These are phyloP conservation scores for Suillus sp. DNA, from an alignment of 768 basidiomycete species.

Conservation along the genomic window DNA sequence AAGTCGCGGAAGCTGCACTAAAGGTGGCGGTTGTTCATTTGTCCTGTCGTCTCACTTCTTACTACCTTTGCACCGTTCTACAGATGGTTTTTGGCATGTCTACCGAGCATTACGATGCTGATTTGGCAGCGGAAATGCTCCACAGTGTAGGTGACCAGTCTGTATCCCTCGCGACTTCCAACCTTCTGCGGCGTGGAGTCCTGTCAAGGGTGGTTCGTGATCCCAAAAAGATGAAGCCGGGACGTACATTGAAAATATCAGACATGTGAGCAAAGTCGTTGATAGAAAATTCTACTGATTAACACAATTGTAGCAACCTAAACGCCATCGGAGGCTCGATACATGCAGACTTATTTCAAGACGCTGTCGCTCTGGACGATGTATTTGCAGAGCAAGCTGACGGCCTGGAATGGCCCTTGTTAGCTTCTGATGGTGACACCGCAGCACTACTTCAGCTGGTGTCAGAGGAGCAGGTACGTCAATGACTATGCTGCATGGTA, in stretches of 20 bases:
- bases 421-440: conserved; percentile 79
- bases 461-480: conserved; percentile 72
- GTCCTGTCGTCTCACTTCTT: background rate
- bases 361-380: conserved; percentile 67
- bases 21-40: conserved; percentile 50
- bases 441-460: conserved; percentile 77
- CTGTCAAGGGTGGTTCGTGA: conserved; percentile 69
- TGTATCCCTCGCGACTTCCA: conserved; percentile 58
- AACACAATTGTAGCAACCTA: conserved; percentile 53
- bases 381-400: conserved; percentile 47
- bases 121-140: conserved; percentile 59
- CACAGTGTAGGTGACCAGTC: conserved; percentile 54
- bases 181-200: conserved; percentile 64
- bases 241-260: conserved; percentile 75
- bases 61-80: conserved; percentile 9
- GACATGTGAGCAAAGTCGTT: conserved; percentile 49
- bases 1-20: conserved; percentile 66
- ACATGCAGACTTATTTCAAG: conserved; percentile 65
- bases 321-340: conserved; percentile 67
- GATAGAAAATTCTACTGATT: conserved; percentile 4
- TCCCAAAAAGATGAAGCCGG: conserved; percentile 63
- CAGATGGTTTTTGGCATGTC: conserved; percentile 83
- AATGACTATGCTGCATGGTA: background rate
- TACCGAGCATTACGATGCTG: conserved; percentile 64
- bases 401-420: conserved; percentile 79